Percentiles rank a stretch among this genome's conserved stretches.
phyloP scores from a whole-genome alignment of 2,329 filamentous ascomycete species.

The Ophiostoma piceae region DNA sequence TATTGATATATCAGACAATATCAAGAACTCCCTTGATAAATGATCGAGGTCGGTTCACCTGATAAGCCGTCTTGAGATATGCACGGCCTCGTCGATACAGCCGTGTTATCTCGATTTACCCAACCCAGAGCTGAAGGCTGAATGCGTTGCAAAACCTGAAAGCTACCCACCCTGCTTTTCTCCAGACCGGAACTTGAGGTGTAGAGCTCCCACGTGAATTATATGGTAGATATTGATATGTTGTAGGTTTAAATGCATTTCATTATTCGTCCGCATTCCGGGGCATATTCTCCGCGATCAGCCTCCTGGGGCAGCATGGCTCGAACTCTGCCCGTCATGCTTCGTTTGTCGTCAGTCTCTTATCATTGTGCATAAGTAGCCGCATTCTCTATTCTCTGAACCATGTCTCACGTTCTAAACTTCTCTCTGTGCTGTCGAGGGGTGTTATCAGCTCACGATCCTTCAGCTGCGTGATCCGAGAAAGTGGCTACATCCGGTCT shows the following conservation, averaged over 20 bases:
- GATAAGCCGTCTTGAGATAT: not conserved
- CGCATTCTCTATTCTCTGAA: not conserved
- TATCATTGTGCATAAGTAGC: slow-evolving; percentile 3
- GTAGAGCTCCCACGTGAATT: not conserved
- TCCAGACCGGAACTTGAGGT: not conserved
- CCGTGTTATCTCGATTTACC: not conserved
- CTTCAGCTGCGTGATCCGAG: not conserved
- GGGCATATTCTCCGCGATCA: not conserved
- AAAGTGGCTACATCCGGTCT: not conserved
- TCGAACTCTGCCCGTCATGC: not conserved
- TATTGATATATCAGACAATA: not conserved
- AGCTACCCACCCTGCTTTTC: not conserved
- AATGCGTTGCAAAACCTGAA: not conserved
- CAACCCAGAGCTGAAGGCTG: not conserved
- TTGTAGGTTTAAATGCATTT: not conserved
- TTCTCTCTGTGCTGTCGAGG: not conserved
- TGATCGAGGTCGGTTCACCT: not conserved
- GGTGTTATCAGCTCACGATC: not conserved
- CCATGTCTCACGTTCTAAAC: not conserved
- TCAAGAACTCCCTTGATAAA: not conserved
- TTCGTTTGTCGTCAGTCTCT: not conserved
- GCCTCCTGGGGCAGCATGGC: not conserved
- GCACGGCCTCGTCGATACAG: not conserved
- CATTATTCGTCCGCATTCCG: not conserved
- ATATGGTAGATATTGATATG: not conserved